These are phyloP conservation scores for Delonix regia DNA, from an alignment of 306 rosid species.

Conservation along the genomic window DNA sequence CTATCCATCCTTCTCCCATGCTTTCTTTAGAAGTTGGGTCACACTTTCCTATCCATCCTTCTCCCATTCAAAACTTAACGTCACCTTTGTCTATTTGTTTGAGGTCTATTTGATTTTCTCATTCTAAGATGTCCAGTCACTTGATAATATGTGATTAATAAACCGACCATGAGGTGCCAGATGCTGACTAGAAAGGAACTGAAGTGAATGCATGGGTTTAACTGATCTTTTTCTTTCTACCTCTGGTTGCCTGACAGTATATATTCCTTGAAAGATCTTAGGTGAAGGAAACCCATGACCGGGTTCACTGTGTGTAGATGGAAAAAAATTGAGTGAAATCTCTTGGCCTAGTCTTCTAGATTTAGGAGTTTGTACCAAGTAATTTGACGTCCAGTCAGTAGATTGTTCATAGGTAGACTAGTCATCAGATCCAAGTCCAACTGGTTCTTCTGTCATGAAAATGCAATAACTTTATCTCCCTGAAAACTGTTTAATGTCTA, in stretches of 20 bases:
- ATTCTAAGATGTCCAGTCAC: background rate
- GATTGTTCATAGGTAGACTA: slow-evolving; percentile 16
- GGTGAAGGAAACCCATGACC: slow-evolving; percentile 5
- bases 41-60: slow-evolving; percentile 25
- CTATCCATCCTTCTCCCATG: slow-evolving; percentile 17
- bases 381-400: background rate
- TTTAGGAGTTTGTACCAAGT: background rate
- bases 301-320: background rate
- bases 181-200: background rate
- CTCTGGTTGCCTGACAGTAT: background rate
- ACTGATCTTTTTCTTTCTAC: background rate
- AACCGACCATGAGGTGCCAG: background rate
- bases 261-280: background rate
- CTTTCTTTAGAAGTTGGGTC: background rate
- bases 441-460: background rate
- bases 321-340: background rate
- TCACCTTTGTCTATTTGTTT: background rate
- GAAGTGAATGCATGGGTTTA: background rate
- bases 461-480: background rate
- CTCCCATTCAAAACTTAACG: background rate
- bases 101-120: background rate
- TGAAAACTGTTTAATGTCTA: background rate
- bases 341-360: slow-evolving; percentile 7
- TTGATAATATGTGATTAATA: background rate
- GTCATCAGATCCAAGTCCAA: background rate